These are phyloP conservation scores for Tetrapisispora pingtungensis DNA, from an alignment of 805 yeast genomes.

Conservation along the genomic window DNA sequence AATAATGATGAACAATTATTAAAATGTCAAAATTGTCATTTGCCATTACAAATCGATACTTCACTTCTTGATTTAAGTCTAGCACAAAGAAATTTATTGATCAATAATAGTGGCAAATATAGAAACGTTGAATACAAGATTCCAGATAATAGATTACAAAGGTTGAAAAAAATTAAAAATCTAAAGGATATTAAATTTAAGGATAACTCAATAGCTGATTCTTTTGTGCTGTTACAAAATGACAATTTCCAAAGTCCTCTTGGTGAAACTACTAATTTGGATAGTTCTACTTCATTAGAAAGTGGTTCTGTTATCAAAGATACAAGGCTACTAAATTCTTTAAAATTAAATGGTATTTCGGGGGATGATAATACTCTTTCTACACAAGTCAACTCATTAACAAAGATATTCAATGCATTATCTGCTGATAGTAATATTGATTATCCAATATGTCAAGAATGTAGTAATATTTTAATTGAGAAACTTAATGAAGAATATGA, in stretches of 20 bases:
- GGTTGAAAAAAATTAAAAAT: slow-evolving; percentile 12
- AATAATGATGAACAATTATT: slow-evolving; percentile 1
- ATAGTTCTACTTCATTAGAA: slow-evolving; percentile 23
- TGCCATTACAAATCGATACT: slow-evolving; percentile 34
- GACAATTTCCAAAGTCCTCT: slow-evolving; percentile 2
- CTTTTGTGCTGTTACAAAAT: slow-evolving; percentile 18
- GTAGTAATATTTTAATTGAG: slow-evolving; percentile 57
- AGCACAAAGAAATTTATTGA: slow-evolving; percentile 36
- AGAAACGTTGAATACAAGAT: slow-evolving; percentile 6
- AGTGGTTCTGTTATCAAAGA: slow-evolving; percentile 12
- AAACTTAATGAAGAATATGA: slow-evolving; percentile 63
- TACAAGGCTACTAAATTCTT: not conserved
- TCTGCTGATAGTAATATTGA: slow-evolving; percentile 69
- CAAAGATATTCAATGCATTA: slow-evolving; percentile 59
- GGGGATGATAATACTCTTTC: slow-evolving; percentile 31
- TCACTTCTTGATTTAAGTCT: slow-evolving; percentile 35
- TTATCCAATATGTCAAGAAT: slow-evolving; percentile 81
- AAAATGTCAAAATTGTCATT: slow-evolving; percentile 38
- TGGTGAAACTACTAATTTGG: not conserved
- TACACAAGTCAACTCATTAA: slow-evolving; percentile 41
- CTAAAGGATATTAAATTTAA: slow-evolving; percentile 24
- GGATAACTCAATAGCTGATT: slow-evolving; percentile 13
- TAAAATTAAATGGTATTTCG: slow-evolving; percentile 9
- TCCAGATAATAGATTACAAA: slow-evolving; percentile 17
- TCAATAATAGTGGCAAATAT: slow-evolving; percentile 11